Evolutionary conservation across 176 grass and related monocot genomes (phyloP).

Genomic region (Tuctoria greenei): DNA sequence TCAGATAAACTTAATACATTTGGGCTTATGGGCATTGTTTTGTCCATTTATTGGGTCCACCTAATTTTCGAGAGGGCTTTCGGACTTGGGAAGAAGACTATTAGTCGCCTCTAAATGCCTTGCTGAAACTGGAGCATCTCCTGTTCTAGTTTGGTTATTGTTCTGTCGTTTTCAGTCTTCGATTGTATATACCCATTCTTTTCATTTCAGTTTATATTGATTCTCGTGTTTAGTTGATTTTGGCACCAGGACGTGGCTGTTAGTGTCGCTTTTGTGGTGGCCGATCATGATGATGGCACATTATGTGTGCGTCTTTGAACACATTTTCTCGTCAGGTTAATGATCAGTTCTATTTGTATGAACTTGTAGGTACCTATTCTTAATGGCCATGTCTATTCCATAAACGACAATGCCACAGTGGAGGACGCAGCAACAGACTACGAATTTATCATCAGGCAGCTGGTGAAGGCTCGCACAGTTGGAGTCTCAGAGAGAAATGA

Average conservation of each 20-base stretch:
- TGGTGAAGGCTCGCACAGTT: slow-evolving; percentile 67
- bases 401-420: slow-evolving; percentile 77
- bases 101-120: slow-evolving; percentile 4
- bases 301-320: neutral
- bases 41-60: neutral
- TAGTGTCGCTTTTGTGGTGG: neutral
- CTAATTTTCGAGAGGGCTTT: neutral
- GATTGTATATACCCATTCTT: neutral
- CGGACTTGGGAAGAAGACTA: neutral
- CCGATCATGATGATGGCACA: neutral
- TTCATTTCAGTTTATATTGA: neutral
- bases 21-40: neutral
- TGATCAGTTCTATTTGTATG: slow-evolving; percentile 6
- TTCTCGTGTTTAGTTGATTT: slow-evolving; percentile 23
- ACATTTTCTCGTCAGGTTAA: slow-evolving; percentile 10
- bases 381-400: slow-evolving; percentile 72
- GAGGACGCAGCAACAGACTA: slow-evolving; percentile 70
- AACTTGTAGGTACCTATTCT: slow-evolving; percentile 59
- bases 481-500: slow-evolving; percentile 71
- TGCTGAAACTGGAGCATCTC: neutral
- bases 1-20: neutral
- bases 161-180: neutral
- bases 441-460: slow-evolving; percentile 84
- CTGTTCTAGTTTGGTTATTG: neutral
- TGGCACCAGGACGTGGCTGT: neutral